Base-by-base conservation (phyloP, 257 asterid species). In the Pogostemon cablin region DNA sequence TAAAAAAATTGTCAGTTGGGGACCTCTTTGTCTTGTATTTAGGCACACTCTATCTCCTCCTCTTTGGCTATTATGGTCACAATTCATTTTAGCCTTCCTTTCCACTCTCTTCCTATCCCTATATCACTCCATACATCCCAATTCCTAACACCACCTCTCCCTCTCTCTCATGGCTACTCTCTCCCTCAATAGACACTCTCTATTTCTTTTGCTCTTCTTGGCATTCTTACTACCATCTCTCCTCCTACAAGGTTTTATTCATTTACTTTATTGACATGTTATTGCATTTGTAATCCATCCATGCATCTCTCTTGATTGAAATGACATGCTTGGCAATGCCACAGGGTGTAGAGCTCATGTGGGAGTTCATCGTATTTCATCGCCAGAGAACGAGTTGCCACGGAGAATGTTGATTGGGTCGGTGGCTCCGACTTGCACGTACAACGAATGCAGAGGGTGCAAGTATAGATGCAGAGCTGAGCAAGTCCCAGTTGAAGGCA, bases 401-500 rank as follows among this genome's bases (percentile, higher is more conserved):
- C 85, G 79, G 67, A 72, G 93, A 43, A 6, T 71, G 69, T 64
- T 87, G 93, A 91, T 93, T 37, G 96, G 97, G 9, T 93, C 97
- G 1, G 93, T 87, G n/a, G 95, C 96, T 6, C 98, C 98, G 17
- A 91, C 84, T 0, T 93, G 97, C 86, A 87, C 95, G 1, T 88
- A 87, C 87, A 90, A 93, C 15, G 97, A 93, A 77, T 93, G 98
- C 90, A 82, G 90, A 80, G 97, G 96, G 4, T 93, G 96, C 70
- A 86, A 78, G 78, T 86, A 74, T 74, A 88, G 77, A 79, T 93
- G 98, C 83, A 87, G 85, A 59, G 96, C 98, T 0, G 96, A 88
- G 83, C 98, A 93, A 82, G 98, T 93, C 50, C 98, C 98, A 0
- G 95, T 93, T 1, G 98, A 90, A 39, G 96, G 96, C n/a, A 93